These are phyloP conservation scores for Trifolium dubium DNA, from an alignment of 306 rosid genomes.

Conservation along the genomic window DNA sequence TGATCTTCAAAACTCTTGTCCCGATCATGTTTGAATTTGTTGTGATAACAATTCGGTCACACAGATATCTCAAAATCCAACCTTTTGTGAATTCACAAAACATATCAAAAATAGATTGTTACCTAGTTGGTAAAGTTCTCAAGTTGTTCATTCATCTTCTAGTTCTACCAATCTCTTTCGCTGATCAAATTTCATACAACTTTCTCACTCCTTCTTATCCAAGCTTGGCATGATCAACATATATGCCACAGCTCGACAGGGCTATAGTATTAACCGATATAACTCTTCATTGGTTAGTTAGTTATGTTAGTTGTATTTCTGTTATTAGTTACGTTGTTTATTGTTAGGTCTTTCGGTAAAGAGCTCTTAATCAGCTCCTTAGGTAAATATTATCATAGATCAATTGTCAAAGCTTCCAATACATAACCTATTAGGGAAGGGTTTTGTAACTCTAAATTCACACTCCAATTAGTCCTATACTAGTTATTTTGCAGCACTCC, in stretches of 20 bases:
- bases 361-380: neutral
- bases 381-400: neutral
- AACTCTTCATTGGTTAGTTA: neutral
- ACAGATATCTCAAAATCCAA: neutral
- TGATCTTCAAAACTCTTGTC: neutral
- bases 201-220: neutral
- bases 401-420: constrained; percentile 24
- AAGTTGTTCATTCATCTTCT: neutral
- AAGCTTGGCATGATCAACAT: neutral
- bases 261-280: neutral
- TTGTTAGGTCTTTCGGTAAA: neutral
- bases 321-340: neutral
- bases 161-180: neutral
- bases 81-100: neutral
- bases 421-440: constrained; percentile 29
- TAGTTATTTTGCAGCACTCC: constrained; percentile 35
- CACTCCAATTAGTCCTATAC: constrained; percentile 40
- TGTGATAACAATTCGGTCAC: neutral
- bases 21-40: neutral
- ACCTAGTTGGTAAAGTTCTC: neutral
- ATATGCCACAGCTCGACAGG: neutral
- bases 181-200: neutral
- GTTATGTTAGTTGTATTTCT: neutral
- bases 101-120: neutral
- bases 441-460: constrained; percentile 27